Percentiles rank a stretch among this genome's conserved stretches.
phyloP scores from a whole-genome alignment of 129 eudicot species.

The Oenanthe sinensis region DNA sequence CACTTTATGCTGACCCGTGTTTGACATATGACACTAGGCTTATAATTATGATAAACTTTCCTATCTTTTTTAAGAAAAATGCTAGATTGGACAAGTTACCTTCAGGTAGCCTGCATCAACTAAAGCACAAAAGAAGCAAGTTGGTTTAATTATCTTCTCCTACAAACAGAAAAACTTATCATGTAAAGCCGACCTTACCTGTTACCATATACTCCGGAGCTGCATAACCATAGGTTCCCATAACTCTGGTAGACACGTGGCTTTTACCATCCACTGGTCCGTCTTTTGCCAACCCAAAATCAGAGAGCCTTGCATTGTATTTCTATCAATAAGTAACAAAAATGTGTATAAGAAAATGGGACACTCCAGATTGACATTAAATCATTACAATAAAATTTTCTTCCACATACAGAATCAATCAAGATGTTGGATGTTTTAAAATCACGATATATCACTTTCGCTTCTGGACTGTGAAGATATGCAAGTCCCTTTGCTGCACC shows the following conservation, averaged over 20 bases:
- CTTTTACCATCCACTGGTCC: slow-evolving; percentile 84
- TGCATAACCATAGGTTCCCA: slow-evolving; percentile 95
- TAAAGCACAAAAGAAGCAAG: slow-evolving; percentile 1
- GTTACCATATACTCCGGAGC: slow-evolving; percentile 95
- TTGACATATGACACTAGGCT: background rate
- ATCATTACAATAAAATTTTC: slow-evolving; percentile 3
- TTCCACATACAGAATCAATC: slow-evolving; percentile 53
- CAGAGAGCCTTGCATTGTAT: slow-evolving; percentile 88
- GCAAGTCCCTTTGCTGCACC: slow-evolving; percentile 86
- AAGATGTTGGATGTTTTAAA: slow-evolving; percentile 63
- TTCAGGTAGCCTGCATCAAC: background rate
- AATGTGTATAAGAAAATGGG: slow-evolving; percentile 3
- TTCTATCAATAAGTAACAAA: slow-evolving; percentile 27
- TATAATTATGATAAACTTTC: background rate
- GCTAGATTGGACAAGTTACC: background rate
- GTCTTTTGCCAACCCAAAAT: slow-evolving; percentile 95
- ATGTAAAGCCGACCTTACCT: slow-evolving; percentile 31
- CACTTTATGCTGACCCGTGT: background rate
- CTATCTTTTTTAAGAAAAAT: background rate
- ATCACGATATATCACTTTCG: slow-evolving; percentile 71
- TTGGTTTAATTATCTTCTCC: background rate
- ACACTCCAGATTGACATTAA: background rate
- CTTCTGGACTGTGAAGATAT: slow-evolving; percentile 69
- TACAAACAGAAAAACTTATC: background rate
- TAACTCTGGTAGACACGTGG: slow-evolving; percentile 88